Conservation (phyloP, 202 grass and related monocot genomes). For the Carex arenaria region DNA sequence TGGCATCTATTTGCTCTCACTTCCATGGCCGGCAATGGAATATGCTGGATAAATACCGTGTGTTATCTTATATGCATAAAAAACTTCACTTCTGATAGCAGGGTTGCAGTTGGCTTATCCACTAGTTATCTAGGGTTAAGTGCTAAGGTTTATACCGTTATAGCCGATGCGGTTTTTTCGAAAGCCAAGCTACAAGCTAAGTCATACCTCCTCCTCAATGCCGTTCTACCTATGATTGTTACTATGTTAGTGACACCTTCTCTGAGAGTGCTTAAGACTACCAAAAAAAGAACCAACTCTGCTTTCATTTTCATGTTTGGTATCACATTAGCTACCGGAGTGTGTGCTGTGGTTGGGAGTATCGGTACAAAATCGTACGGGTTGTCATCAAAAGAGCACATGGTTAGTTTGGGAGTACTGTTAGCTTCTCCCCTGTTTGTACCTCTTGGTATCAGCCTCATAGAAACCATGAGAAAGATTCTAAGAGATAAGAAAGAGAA, state of each 20-base stretch:
- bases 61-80: constrained; percentile 88
- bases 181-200: constrained; percentile 22
- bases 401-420: constrained; percentile 54
- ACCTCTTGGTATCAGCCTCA: constrained; percentile 34
- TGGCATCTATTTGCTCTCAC: constrained; percentile 83
- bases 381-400: constrained; percentile 40
- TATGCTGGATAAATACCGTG: constrained; percentile 98
- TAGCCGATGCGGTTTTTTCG: constrained; percentile 34
- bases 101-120: constrained; percentile 65
- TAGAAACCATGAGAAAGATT: constrained; percentile 41
- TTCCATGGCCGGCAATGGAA: constrained; percentile 78
- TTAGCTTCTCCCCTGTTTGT: constrained; percentile 61
- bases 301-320: constrained; percentile 74
- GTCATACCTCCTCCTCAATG: constrained; percentile 82
- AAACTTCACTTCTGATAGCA: constrained; percentile 71
- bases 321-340: constrained; percentile 71
- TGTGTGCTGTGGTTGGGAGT: constrained; percentile 62
- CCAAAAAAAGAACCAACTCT: background rate
- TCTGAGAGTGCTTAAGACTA: constrained; percentile 32
- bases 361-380: constrained; percentile 39
- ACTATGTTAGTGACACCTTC: constrained; percentile 45
- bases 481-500: constrained; percentile 52
- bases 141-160: constrained; percentile 78
- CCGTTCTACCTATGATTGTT: constrained; percentile 53
- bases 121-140: constrained; percentile 90